Conservation (phyloP, 2,329 filamentous ascomycete species). For the Ilyonectria mors-panacis region DNA sequence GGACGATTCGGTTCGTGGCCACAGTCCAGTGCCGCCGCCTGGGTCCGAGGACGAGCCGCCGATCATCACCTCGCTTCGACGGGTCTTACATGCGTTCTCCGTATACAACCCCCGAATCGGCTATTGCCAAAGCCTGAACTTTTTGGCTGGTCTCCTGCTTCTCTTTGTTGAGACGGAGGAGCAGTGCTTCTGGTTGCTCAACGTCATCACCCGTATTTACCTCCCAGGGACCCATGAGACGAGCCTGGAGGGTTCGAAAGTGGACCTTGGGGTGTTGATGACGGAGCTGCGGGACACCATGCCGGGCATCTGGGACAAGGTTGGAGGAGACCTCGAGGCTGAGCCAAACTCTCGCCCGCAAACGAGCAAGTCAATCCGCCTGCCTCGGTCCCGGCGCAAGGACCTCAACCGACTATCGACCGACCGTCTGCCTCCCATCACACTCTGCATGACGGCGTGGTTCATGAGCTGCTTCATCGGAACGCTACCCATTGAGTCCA, state of each 20-base stretch:
- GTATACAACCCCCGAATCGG: slow-evolving; percentile 93
- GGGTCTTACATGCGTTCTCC: slow-evolving; percentile 90
- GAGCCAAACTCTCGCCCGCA: slow-evolving; percentile 56
- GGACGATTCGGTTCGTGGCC: slow-evolving; percentile 50
- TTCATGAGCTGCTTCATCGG: slow-evolving; percentile 98
- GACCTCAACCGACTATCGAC: slow-evolving; percentile 58
- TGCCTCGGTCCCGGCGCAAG: slow-evolving; percentile 56
- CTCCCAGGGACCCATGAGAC: slow-evolving; percentile 94
- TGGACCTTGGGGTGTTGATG: slow-evolving; percentile 96
- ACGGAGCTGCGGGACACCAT: slow-evolving; percentile 85
- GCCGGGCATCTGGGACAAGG: slow-evolving; percentile 88
- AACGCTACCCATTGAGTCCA: slow-evolving; percentile 91
- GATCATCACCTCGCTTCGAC: slow-evolving; percentile 85
- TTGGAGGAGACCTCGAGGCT: slow-evolving; percentile 82
- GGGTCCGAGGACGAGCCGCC: slow-evolving; percentile 73
- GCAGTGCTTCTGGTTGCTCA: slow-evolving; percentile 92
- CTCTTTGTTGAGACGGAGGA: slow-evolving; percentile 92
- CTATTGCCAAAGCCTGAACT: slow-evolving; percentile 97
- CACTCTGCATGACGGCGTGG: slow-evolving; percentile 94
- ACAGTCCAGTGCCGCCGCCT: slow-evolving; percentile 52
- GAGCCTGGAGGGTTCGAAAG: slow-evolving; percentile 91
- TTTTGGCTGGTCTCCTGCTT: slow-evolving; percentile 89
- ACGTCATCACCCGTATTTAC: slow-evolving; percentile 90
- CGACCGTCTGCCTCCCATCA: slow-evolving; percentile 85
- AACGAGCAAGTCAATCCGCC: slow-evolving; percentile 54